Percentiles rank a stretch among this genome's conserved stretches.
Conservation (phyloP, 2,329 filamentous ascomycete species). For the Pseudocercospora musae region DNA sequence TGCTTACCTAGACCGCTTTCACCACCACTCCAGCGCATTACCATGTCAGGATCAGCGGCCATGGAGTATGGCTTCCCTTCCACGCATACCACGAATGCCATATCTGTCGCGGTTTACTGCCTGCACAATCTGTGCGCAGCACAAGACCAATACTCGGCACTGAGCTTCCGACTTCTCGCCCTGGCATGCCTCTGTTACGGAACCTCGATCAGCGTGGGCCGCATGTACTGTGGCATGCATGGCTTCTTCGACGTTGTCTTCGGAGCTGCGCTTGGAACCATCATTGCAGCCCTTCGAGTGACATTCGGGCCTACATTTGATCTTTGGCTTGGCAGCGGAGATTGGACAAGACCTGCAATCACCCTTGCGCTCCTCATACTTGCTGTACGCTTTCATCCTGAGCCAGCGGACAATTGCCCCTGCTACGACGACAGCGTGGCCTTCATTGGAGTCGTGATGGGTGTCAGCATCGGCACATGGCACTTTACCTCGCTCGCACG, state of each 20-base stretch:
- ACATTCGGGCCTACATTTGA: constrained; percentile 61
- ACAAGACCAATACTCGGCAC: constrained; percentile 56
- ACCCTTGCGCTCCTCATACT: constrained; percentile 66
- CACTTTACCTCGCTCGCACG: constrained; percentile 51
- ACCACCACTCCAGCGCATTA: constrained; percentile 88
- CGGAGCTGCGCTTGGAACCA: constrained; percentile 72
- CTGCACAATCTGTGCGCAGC: constrained; percentile 67
- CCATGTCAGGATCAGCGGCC: constrained; percentile 92
- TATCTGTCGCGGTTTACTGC: constrained; percentile 85
- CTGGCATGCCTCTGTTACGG: constrained; percentile 78
- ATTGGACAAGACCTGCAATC: constrained; percentile 62
- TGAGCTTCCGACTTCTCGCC: constrained; percentile 39
- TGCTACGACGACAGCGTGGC: constrained; percentile 96
- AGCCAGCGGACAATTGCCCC: constrained; percentile 93
- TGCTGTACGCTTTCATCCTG: constrained; percentile 71
- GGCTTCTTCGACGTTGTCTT: constrained; percentile 88
- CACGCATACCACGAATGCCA: constrained; percentile 93
- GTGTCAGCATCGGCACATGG: constrained; percentile 79
- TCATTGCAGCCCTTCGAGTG: constrained; percentile 57
- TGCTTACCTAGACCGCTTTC: constrained; percentile 90
- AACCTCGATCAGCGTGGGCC: constrained; percentile 81
- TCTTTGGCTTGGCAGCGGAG: constrained; percentile 63
- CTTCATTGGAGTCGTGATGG: constrained; percentile 86
- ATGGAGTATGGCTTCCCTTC: constrained; percentile 97
- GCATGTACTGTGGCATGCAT: constrained; percentile 98